Conservation (phyloP, 805 yeast species). For the Metschnikowia arizonensis region DNA sequence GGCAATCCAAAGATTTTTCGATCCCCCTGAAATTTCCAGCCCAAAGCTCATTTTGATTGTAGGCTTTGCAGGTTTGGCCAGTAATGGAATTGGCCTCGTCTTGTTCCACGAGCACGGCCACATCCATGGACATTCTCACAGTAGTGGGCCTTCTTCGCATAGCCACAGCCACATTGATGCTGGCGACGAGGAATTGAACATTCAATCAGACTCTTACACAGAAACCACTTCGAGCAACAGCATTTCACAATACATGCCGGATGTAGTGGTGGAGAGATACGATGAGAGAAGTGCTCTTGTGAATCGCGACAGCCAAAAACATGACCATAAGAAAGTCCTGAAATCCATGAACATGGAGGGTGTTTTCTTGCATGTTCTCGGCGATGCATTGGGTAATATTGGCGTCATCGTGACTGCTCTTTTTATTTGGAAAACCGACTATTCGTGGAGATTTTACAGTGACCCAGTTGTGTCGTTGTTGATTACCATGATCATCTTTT, state of each 20-base stretch:
- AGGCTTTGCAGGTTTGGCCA: conserved; percentile 76
- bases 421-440: conserved; percentile 91
- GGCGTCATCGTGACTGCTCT: conserved; percentile 90
- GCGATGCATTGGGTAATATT: conserved; percentile 92
- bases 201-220: conserved; percentile 9
- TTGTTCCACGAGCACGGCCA: conserved; percentile 77
- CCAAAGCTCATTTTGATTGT: conserved; percentile 81
- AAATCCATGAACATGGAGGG: conserved; percentile 96
- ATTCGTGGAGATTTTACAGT: conserved; percentile 76
- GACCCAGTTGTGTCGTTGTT: conserved; percentile 85
- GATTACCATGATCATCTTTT: conserved; percentile 83
- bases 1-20: conserved; percentile 83
- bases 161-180: conserved; percentile 33
- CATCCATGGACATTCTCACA: conserved; percentile 26
- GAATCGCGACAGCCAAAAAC: conserved; percentile 18
- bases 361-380: conserved; percentile 89
- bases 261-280: conserved; percentile 40
- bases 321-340: conserved; percentile 11
- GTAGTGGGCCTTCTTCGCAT: conserved; percentile 8
- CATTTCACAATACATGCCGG: conserved; percentile 43
- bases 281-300: conserved; percentile 37
- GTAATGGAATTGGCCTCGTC: conserved; percentile 78
- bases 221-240: conserved; percentile 24
- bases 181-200: conserved; percentile 16
- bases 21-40: conserved; percentile 72